phyloP scores from a whole-genome alignment of 1,139 yeast genomes.

The Pneumocystis wakefieldiae region DNA sequence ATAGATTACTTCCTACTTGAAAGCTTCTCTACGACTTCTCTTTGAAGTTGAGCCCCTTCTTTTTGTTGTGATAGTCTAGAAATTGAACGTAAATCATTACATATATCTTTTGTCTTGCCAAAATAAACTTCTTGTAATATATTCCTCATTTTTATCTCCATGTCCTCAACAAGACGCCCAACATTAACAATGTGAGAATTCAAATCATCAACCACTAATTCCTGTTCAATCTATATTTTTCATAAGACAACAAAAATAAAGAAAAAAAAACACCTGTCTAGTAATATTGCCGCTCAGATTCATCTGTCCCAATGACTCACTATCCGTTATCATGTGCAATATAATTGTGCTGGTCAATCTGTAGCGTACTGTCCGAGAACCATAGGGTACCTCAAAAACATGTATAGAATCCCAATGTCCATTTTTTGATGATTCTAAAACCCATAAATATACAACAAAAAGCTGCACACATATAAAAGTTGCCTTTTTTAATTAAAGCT shows the following conservation, averaged over 20 bases:
- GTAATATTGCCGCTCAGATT: constrained; percentile 72
- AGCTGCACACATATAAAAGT: constrained; percentile 12
- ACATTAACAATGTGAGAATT: constrained; percentile 67
- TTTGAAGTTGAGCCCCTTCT: neutral
- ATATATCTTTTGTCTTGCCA: constrained; percentile 80
- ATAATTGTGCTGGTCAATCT: constrained; percentile 80
- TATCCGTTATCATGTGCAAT: constrained; percentile 40
- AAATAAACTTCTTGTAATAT: constrained; percentile 85
- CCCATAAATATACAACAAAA: neutral
- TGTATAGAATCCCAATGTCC: constrained; percentile 89
- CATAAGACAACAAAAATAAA: neutral
- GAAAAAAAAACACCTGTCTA: constrained; percentile 34
- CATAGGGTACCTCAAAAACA: constrained; percentile 61
- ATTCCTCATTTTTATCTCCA: constrained; percentile 76
- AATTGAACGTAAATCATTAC: constrained; percentile 52
- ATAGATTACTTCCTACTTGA: neutral
- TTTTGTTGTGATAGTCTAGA: neutral
- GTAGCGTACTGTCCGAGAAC: constrained; percentile 40
- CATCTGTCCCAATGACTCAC: constrained; percentile 26
- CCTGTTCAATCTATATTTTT: constrained; percentile 33
- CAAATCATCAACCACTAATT: constrained; percentile 29
- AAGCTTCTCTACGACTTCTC: neutral
- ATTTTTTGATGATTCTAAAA: constrained; percentile 15
- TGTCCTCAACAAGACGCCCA: constrained; percentile 74
- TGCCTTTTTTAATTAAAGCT: constrained; percentile 62